Evolutionary conservation across 805 yeast genomes (phyloP), one percentile per base, ranked within the genome.

Genomic region (Starmerella bacillaris): DNA sequence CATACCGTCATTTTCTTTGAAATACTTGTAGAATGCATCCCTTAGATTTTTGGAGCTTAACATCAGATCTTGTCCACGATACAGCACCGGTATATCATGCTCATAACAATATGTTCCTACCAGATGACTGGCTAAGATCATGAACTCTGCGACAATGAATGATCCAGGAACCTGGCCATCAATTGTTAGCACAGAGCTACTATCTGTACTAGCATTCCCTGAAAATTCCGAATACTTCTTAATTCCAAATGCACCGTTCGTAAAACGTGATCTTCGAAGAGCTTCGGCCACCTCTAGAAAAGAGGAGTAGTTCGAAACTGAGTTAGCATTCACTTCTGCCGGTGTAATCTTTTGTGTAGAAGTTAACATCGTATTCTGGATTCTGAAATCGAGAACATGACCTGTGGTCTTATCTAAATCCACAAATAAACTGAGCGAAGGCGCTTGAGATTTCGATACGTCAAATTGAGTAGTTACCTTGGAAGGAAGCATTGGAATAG

Each of bases 81-180:
- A 55, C 3, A 51, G 29, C 7, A 37, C 37, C 2, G 60, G 55
- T 11, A 59, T 41, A 0, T 35, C 22, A 19, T 46, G 28, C 18
- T 37, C 27, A 4, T 14, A 12, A 8, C 53, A 45, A 31, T 37
- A 56, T 11, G 21, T 30, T 1, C 56, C 60, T 1, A 48, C 50
- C 3, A 47, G 55, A n/a, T 64, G 57, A 51, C 82, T 83, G 1
- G 89, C 82, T 30, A 69, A 56, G 18, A 84, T 66, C 98, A 86
- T 86, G 33, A 78, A 53, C 51, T 86, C 92, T 1, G 86, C 66
- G 2, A 86, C 95, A 18, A 86, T 59, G 2, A 61, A 48, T 27
- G 69, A 71, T 0, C 93, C 72, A 24, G 61, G 56, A 5, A 11
- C 29, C 29, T 6, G 14, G 8, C 16, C 16, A 11, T 8, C 6